Base-by-base conservation (phyloP, 2,329 filamentous ascomycete genomes). In the Chrysosporium queenslandicum region DNA sequence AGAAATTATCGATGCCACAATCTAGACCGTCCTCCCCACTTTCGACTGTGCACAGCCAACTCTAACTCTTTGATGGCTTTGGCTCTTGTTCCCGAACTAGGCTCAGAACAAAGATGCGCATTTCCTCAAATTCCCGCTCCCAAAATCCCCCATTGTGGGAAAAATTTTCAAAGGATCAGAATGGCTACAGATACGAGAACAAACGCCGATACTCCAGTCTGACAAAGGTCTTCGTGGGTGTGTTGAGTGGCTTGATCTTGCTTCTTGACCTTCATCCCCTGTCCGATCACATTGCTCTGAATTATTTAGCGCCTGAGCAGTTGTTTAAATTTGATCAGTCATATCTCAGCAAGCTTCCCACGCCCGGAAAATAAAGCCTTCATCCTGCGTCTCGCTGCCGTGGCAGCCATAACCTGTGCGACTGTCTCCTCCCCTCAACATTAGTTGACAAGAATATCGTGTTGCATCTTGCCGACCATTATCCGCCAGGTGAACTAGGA, bases 21-120 rank as follows among this genome's bases (percentile, higher is more conserved):
- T 56, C 54, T 56, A 56, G 54, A 54, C 54, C 54, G 3, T 52
- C 43, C 16, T 50, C 54, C 45, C 54, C 50, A 50, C 52, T 52
- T 40, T 52, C 52, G 32, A 39, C 46, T 23, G 23, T 27, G 40
- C 43, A 29, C 37, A 37, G n/a, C 20, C 43, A 32, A 48, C 40
- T 25, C 36, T 14, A 14, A 16, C 25, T 39, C 18, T 32, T 32
- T 34, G 47, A 50, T 46, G 20, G 49, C 11, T 42, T 32, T 46
- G 50, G 42, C 16, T 39, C 34, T 47, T 52, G 50, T 46, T 52
- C 21, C 41, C 50, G 47, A 50, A 51, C 32, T 46, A 21, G 32
- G 40, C 20, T 40, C 40, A 45, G 2, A 32, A 34, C 41, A 39
- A 34, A 36, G 20, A 30, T 34, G 39, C 9, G 39, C 29, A 29